phyloP scores from a whole-genome alignment of 1,284 basidiomycete genomes.

The Fistulina hepatica region DNA sequence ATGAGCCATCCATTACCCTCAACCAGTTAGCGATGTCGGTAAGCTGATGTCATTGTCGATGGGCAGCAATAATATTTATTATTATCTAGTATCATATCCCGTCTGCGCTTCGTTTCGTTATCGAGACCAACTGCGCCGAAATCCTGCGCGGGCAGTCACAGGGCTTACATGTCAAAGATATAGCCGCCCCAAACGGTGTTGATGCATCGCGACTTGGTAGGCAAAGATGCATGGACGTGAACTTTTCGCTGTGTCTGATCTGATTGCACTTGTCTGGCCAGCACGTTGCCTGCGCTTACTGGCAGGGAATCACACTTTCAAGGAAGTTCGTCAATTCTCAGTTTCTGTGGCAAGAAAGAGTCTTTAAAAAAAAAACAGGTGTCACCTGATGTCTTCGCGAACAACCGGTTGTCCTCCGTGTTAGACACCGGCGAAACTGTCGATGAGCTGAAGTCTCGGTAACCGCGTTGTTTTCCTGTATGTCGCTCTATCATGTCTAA shows the following conservation, averaged over 20 bases:
- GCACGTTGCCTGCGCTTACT: constrained; percentile 30
- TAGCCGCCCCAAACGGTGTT: constrained; percentile 21
- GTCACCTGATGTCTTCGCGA: constrained; percentile 30
- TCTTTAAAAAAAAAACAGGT: too few relatives aligned
- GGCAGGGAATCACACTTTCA: constrained; percentile 31
- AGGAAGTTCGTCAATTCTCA: too few relatives aligned
- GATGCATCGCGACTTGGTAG: constrained; percentile 26
- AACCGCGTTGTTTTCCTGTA: too few relatives aligned
- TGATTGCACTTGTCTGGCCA: constrained; percentile 9
- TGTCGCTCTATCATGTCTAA: too few relatives aligned
- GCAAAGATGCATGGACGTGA: neutral
- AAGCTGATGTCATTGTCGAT: neutral
- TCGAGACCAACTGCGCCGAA: constrained; percentile 24
- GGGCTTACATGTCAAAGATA: constrained; percentile 27
- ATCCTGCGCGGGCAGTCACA: constrained; percentile 29
- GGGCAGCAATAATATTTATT: neutral
- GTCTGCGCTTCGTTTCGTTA: constrained; percentile 19
- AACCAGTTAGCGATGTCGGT: neutral
- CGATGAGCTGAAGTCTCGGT: constrained; percentile 16
- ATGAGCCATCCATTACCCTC: neutral
- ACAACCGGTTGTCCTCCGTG: constrained; percentile 30
- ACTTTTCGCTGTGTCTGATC: neutral
- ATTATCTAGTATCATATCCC: constrained; percentile 14
- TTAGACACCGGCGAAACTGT: constrained; percentile 30
- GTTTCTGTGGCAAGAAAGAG: too few relatives aligned